Conservation (phyloP, 352 stramenopile genomes). For the Phytophthora rubi region DNA sequence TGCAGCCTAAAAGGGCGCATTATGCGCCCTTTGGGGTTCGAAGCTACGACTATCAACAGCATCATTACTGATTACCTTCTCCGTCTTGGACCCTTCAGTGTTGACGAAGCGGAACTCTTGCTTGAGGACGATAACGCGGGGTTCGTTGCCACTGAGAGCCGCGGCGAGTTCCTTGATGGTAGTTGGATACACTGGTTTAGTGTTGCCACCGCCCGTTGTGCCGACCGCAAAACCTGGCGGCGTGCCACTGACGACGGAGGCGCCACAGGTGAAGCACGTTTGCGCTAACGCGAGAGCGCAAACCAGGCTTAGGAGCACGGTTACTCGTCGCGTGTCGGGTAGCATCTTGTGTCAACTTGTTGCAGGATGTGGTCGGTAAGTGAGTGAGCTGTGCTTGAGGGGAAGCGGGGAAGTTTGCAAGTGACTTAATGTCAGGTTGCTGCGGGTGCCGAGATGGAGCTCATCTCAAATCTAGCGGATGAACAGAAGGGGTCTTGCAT, state of each 20-base stretch:
- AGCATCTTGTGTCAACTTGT: background rate
- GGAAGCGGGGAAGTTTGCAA: conserved; percentile 21
- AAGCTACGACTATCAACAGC: no score
- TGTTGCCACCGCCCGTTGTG: conserved; percentile 50
- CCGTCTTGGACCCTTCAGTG: conserved; percentile 49
- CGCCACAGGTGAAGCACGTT: background rate
- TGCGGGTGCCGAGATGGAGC: no score
- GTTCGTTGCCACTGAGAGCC: conserved; percentile 40
- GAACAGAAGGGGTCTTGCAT: no score
- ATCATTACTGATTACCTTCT: no score
- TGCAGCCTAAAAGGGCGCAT: no score
- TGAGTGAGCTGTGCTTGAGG: background rate
- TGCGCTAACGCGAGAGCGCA: background rate
- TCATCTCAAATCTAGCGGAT: no score
- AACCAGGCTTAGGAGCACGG: background rate
- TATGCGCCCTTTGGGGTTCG: no score
- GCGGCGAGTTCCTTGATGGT: conserved; percentile 45
- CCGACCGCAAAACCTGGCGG: conserved; percentile 23
- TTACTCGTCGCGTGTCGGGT: background rate
- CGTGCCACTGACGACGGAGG: conserved; percentile 5
- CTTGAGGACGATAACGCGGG: conserved; percentile 57
- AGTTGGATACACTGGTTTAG: conserved; percentile 41
- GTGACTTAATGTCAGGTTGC: background rate
- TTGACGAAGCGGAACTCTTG: conserved; percentile 53
- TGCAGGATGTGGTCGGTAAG: background rate